Conservation (phyloP, 176 grass and related monocot genomes). For the Juncus inflexus region DNA sequence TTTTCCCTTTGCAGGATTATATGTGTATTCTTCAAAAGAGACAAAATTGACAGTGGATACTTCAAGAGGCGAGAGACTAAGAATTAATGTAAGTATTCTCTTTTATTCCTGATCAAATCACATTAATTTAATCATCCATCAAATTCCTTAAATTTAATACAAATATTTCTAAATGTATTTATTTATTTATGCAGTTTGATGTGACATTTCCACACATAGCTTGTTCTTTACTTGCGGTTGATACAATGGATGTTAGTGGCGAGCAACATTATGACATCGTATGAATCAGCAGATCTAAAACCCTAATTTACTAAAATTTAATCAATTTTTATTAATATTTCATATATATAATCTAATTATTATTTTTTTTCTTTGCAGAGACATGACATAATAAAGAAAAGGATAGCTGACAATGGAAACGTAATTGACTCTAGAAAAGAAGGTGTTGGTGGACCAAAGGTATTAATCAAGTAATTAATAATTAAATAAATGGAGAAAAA, state of each 20-base stretch:
- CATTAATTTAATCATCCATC: no score
- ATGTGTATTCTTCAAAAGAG: constrained; percentile 81
- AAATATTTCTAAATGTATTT: no score
- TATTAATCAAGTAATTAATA: constrained; percentile 13
- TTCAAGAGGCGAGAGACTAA: constrained; percentile 92
- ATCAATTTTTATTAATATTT: constrained; percentile 26
- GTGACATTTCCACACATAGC: constrained; percentile 80
- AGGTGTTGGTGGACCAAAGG: constrained; percentile 79
- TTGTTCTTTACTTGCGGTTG: constrained; percentile 94
- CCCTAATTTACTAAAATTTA: constrained; percentile 24
- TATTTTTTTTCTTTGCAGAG: constrained; percentile 46
- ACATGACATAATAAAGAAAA: constrained; percentile 98
- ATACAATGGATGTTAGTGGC: constrained; percentile 98
- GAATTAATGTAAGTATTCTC: constrained; percentile 69
- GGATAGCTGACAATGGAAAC: constrained; percentile 69
- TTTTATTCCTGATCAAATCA: neutral
- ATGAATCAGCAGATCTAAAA: constrained; percentile 24
- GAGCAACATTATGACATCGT: constrained; percentile 99
- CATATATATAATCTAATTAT: constrained; percentile 28
- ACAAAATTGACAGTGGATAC: constrained; percentile 96
- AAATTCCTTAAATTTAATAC: no score
- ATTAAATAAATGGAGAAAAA: constrained; percentile 1
- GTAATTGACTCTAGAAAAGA: constrained; percentile 92
- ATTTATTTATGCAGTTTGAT: constrained; percentile 83
- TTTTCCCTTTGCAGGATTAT: constrained; percentile 59